Evolutionary conservation across 1,139 yeast species (phyloP).

Genomic region (Suzukiozyma palmioleophila): DNA sequence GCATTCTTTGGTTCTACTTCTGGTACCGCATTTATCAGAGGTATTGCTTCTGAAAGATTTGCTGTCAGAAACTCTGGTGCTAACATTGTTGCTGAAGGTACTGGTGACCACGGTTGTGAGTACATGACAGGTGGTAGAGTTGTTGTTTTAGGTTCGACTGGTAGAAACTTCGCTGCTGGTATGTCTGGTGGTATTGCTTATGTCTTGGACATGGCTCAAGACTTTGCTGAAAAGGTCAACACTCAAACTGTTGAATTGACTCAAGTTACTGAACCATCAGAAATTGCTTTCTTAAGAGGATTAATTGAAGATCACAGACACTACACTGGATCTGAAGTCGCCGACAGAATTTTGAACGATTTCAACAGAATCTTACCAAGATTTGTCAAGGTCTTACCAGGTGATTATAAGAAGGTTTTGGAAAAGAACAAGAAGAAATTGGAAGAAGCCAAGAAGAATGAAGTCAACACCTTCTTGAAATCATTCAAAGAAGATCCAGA

Average conservation of each 20-base stretch:
- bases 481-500: slow-evolving; percentile 76
- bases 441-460: slow-evolving; percentile 64
- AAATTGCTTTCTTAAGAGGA: slow-evolving; percentile 91
- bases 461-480: slow-evolving; percentile 54
- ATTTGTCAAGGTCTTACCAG: slow-evolving; percentile 90
- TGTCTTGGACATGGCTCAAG: slow-evolving; percentile 93
- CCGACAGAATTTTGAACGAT: slow-evolving; percentile 75
- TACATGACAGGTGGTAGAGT: slow-evolving; percentile 99
- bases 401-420: slow-evolving; percentile 85
- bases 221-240: slow-evolving; percentile 78
- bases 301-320: slow-evolving; percentile 93
- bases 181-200: slow-evolving; percentile 99
- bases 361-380: slow-evolving; percentile 86
- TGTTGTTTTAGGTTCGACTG: slow-evolving; percentile 85
- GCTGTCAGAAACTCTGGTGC: slow-evolving; percentile 99
- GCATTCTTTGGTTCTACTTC: slow-evolving; percentile 98
- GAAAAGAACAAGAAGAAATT: slow-evolving; percentile 70
- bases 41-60: slow-evolving; percentile 98
- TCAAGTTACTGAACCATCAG: slow-evolving; percentile 77
- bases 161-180: slow-evolving; percentile 97
- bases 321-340: slow-evolving; percentile 89
- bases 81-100: slow-evolving; percentile 92
- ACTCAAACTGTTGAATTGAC: slow-evolving; percentile 77
- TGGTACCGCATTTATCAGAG: slow-evolving; percentile 90
- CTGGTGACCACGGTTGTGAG: slow-evolving; percentile 98